Evolutionary conservation across 2,329 filamentous ascomycete genomes (phyloP), one percentile per base, ranked within the genome.

Genomic region (Curvularia sp.): DNA sequence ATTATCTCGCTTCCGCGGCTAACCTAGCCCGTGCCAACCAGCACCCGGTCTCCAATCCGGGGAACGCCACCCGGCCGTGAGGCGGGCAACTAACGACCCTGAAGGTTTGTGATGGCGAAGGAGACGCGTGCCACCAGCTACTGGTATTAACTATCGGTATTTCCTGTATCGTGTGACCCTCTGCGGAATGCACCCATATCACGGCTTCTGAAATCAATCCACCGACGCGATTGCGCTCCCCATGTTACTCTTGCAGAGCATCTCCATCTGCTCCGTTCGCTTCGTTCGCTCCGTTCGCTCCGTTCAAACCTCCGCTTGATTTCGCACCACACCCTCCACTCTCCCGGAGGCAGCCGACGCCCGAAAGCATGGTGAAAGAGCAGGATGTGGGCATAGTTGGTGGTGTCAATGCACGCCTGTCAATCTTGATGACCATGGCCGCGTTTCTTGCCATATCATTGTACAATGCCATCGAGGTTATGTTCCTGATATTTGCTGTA

Each of bases 401-500:
- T 49, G 60, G 60, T 22, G 60, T 62, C 43, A 54, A 56, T 51
- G 60, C 58, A 26, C 49, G 38, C 20, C 33, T 63, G 15, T 48
- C 54, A 8, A 63, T 61, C n/a, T 30, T 63, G 13, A 63, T 70
- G 51, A 67, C 62, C 9, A 64, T 69, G 44, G 53, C 60, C 2
- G 62, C 57, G 20, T 69, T 68, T 47, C 54, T 69, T 33, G 52
- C 65, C 26, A 61, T 72, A 5, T 60, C 65, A 1, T 56, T 76
- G 22, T 79, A 77, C 63, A 75, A 75, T 43, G 69, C 71, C 31
- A 47, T 68, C 46, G 67, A 69, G 43, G 44, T 66, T 15, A 60
- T 44, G 10, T 42, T 64, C 18, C 43, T 61, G 20, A 57, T 81
- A 43, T 77, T 80, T 60, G 60, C 78, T 24, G 80, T 77, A 24